Evolutionary conservation across 768 basidiomycete species (phyloP).

Genomic region (Clathrus columnatus): DNA sequence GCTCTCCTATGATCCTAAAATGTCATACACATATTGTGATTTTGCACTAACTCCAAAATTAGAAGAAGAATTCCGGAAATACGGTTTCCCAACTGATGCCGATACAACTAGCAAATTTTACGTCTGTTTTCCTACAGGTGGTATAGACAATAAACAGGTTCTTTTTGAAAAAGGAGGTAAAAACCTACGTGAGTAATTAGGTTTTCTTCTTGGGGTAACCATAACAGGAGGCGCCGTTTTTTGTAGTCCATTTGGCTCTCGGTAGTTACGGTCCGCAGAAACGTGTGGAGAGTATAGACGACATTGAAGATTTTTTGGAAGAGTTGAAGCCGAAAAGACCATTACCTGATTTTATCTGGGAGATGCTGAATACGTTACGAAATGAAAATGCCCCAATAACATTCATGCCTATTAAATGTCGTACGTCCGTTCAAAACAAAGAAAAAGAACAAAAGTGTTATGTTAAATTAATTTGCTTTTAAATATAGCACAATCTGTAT

Average conservation of each 20-base stretch:
- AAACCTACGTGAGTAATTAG: background rate
- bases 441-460: background rate
- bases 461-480: background rate
- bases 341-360: background rate
- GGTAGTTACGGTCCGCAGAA: conserved; percentile 1
- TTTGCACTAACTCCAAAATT: conserved; percentile 1
- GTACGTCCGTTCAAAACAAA: background rate
- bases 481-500: background rate
- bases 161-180: background rate
- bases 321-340: background rate
- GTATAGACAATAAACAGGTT: background rate
- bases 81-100: background rate
- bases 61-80: background rate
- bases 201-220: background rate
- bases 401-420: background rate
- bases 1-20: conserved; percentile 1
- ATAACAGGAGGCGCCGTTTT: background rate
- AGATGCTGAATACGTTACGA: conserved; percentile 1
- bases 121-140: background rate
- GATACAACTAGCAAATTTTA: background rate
- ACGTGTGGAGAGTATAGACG: background rate
- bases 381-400: background rate
- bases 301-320: background rate
- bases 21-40: background rate
- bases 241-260: conserved; percentile 1